Conservation (phyloP, 2,329 filamentous ascomycete genomes). For the Byssoonygena ceratinophila region DNA sequence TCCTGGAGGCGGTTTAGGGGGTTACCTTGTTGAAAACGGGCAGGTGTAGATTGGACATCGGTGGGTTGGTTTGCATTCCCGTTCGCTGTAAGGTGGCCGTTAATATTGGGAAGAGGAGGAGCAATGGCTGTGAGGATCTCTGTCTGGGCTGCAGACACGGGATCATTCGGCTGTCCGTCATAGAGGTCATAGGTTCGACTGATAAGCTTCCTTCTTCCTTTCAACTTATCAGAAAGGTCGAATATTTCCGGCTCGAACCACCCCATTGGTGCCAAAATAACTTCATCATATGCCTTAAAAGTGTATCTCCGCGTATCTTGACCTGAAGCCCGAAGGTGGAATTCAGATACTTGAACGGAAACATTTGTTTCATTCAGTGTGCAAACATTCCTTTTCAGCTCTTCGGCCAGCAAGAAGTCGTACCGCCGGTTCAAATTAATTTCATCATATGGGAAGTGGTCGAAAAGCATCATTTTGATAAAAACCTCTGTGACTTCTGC, state of each 20-base stretch:
- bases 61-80: conserved; percentile 25
- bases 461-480: conserved; percentile 94
- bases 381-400: conserved; percentile 86
- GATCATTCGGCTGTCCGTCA: conserved; percentile 85
- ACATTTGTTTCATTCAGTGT: conserved; percentile 86
- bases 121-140: conserved; percentile 48
- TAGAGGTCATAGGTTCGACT: conserved; percentile 88
- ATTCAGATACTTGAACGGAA: conserved; percentile 76
- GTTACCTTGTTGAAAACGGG: conserved; percentile 53
- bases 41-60: conserved; percentile 36
- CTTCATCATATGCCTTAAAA: conserved; percentile 96
- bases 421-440: conserved; percentile 85
- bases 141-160: conserved; percentile 71
- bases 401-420: conserved; percentile 86
- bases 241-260: conserved; percentile 84
- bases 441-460: conserved; percentile 89
- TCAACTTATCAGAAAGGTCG: conserved; percentile 68
- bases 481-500: conserved; percentile 89
- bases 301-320: conserved; percentile 85
- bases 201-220: conserved; percentile 67
- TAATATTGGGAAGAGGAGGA: conserved; percentile 24
- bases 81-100: conserved; percentile 23
- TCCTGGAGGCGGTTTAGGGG: conserved; percentile 59
- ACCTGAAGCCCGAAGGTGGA: conserved; percentile 78
- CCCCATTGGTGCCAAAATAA: conserved; percentile 85